Evolutionary conservation across 2,329 filamentous ascomycete species (phyloP), one percentile per base, ranked within the genome.

Genomic region (Fusarium setosum): DNA sequence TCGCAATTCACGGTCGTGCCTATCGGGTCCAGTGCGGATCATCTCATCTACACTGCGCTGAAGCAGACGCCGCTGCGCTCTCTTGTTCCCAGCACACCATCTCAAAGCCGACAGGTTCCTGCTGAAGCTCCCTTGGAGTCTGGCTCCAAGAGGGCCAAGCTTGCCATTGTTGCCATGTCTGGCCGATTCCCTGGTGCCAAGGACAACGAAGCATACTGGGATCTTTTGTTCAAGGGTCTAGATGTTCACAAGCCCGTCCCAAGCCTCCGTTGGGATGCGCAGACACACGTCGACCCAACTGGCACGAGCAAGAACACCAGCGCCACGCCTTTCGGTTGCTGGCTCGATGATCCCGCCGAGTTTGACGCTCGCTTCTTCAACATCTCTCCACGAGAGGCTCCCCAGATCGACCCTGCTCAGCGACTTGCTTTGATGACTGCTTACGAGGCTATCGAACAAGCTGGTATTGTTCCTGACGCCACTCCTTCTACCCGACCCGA

Each of bases 281-380:
- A 68, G 13, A 70, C 67, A 5, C 67, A 69, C 1, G 67, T 69
- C 84, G 81, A 89, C 66, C 82, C 87, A 13, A 86, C 86, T 5
- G 87, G 87, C 12, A 87, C 89, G 70, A 81, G 78, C 42, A 87
- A 88, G 74, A 91, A 90, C 77, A 90, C 89, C 41, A 86, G 60
- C 10, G 65, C 68, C 18, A 73, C 71, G 4, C 74, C 73, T 2
- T 76, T 72, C n/a, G 74, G 77, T 5, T 76, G 74, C 64, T 76
- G 89, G 79, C 86, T 91, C 41, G 86, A 90, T 0, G 83, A 90
- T 59, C 88, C 89, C 0, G 87, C 87, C 35, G 80, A 88, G 20
- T 92, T 92, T 63, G 90, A 92, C 63, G 86, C 88, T 18, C 81
- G 85, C 1, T 92, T 92, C 79, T 92, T 92, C 82, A 90, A 90